Base-by-base conservation (phyloP, 2,329 filamentous ascomycete genomes). In the Aureobasidium melanogenum region DNA sequence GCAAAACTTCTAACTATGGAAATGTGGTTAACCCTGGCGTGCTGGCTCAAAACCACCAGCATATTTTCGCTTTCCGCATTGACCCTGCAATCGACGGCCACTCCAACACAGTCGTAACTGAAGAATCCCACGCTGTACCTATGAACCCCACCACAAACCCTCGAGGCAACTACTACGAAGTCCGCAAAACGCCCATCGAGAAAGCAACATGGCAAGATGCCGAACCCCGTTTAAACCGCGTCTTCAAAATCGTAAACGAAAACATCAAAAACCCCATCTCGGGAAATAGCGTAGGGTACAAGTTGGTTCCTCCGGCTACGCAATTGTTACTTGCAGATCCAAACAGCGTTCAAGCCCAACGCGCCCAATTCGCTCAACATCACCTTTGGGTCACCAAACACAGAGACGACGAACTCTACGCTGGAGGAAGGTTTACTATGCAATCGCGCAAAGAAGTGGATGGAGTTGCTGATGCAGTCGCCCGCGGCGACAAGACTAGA, bases 1-100 rank as follows among this genome's bases (percentile, higher is more conserved):
- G 80, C 43, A 80, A 81, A 66, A 81, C 78, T 1, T 72, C 69
- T 9, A 67, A 72, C 4, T 67, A 66, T 48, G 67, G 66, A 55
- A 88, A 83, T 60, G 80, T 87, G 2, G 85, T 89, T 1, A 77
- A 79, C 0, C 81, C 83, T 0, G 86, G 86, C 0, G 82, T 86
- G 0, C 73, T 89, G 1, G 87, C 86, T 0, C 84, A 84, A 63
- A 85, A 88, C 70, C 86, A 89, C 65, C 87, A 89, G 69, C 87
- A 89, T 72, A 78, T 89, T 46, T 88, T 89, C 69, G 80, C 77
- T 26, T 72, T 84, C 44, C 79, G 86, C 1, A 82, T 89, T 52
- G 86, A 89, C 66, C 85, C 86, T 0, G 82, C 82, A 5, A 78
- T 87, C 41, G 84, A 86, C 64, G 72, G 77, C 14, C 74, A 79